A percentile compares a stretch with the other conserved stretches of the same genome.
These are phyloP conservation scores for Thyridium curvatum DNA, from an alignment of 2,329 filamentous ascomycete genomes.

Conservation along the genomic window DNA sequence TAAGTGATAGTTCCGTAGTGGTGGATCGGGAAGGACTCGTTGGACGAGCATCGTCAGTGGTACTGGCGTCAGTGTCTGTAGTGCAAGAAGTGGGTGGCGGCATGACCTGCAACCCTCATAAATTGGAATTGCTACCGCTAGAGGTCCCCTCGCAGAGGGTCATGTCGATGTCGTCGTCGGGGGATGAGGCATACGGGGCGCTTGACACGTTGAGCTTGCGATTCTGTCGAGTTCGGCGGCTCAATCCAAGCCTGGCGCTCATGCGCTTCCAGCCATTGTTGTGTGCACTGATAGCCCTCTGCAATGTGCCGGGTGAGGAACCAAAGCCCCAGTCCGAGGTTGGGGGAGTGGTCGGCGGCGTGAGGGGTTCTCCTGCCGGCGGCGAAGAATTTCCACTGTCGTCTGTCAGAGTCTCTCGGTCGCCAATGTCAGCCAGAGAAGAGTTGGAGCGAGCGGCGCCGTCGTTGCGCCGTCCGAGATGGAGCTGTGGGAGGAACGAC, in stretches of 20 bases:
- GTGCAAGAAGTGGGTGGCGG: conserved; percentile 35
- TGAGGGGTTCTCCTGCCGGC: conserved; percentile 56
- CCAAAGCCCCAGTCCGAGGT: conserved; percentile 49
- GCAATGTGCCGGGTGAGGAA: conserved; percentile 45
- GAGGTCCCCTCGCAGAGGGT: conserved; percentile 22
- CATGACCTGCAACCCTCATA: conserved; percentile 56
- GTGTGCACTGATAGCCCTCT: conserved; percentile 47
- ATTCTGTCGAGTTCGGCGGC: conserved; percentile 42
- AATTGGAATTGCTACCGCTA: conserved; percentile 27
- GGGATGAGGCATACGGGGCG: conserved; percentile 19
- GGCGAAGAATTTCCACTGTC: conserved; percentile 59
- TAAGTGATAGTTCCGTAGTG: no score
- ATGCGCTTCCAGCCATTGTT: conserved; percentile 60
- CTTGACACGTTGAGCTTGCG: conserved; percentile 35
- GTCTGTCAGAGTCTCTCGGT: conserved; percentile 52
- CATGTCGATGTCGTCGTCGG: conserved; percentile 26
- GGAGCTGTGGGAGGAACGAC: conserved; percentile 34
- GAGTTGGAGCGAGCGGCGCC: conserved; percentile 33
- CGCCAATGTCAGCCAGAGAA: conserved; percentile 37
- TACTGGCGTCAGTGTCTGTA: conserved; percentile 13
- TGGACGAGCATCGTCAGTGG: conserved; percentile 7
- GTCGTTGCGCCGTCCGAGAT: conserved; percentile 27
- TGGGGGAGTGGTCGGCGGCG: conserved; percentile 68
- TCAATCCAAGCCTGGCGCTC: conserved; percentile 53
- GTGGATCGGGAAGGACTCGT: no score